Percentiles rank a stretch among this genome's conserved stretches.
phyloP scores from a whole-genome alignment of 148 eudicot species.

The Vaccinium darrowii region DNA sequence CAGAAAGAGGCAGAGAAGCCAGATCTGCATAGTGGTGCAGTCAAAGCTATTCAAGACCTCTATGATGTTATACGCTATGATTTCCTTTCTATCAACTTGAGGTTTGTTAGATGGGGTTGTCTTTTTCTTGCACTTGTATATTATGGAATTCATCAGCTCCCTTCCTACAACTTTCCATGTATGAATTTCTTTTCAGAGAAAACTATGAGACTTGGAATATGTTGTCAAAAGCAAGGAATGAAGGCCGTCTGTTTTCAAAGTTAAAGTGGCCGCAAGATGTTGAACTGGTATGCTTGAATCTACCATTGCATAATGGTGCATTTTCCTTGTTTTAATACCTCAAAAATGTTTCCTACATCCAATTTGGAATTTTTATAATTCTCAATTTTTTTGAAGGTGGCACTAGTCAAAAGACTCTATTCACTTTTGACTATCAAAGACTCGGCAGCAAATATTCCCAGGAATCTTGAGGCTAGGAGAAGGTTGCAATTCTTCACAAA shows the following conservation, averaged over 20 bases:
- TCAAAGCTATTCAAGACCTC: slow-evolving; percentile 92
- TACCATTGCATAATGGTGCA: neutral
- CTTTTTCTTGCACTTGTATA: neutral
- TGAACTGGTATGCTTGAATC: slow-evolving; percentile 54
- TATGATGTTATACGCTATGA: slow-evolving; percentile 82
- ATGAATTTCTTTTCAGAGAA: slow-evolving; percentile 36
- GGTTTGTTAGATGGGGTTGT: slow-evolving; percentile 40
- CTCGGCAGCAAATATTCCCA: slow-evolving; percentile 82
- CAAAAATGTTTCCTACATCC: neutral
- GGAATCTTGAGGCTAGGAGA: slow-evolving; percentile 86
- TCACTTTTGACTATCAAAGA: slow-evolving; percentile 86
- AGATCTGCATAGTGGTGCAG: slow-evolving; percentile 79
- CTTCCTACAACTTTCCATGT: neutral
- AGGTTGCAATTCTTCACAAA: slow-evolving; percentile 87
- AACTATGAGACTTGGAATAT: slow-evolving; percentile 69
- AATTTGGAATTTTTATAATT: slow-evolving; percentile 6
- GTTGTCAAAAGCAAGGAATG: slow-evolving; percentile 72
- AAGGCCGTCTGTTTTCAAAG: slow-evolving; percentile 77
- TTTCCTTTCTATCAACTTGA: slow-evolving; percentile 71
- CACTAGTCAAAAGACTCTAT: slow-evolving; percentile 71
- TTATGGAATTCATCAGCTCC: slow-evolving; percentile 1
- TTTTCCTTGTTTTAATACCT: slow-evolving; percentile 2
- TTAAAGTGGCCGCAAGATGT: slow-evolving; percentile 86
- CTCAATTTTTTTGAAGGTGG: slow-evolving; percentile 45
- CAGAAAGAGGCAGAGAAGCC: slow-evolving; percentile 74